Evolutionary conservation across 2,329 filamentous ascomycete species (phyloP).

Genomic region (Sporothrix brunneoviolacea): DNA sequence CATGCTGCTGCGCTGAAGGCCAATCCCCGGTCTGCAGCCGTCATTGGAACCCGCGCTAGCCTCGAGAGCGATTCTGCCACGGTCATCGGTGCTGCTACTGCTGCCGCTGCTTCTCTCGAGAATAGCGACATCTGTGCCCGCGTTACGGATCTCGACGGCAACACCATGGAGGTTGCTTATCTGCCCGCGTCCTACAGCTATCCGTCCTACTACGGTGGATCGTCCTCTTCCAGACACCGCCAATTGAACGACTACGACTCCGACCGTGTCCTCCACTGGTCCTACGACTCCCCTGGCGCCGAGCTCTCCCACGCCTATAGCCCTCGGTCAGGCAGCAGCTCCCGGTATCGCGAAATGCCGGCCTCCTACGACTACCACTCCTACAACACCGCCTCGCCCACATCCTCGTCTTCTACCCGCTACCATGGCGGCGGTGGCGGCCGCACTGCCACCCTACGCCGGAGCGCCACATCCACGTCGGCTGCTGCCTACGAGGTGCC

Average conservation of each 20-base stretch:
- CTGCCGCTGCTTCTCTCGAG: not conserved
- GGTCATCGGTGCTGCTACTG: not conserved
- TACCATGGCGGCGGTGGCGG: constrained; percentile 6
- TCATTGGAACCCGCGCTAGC: constrained; percentile 15
- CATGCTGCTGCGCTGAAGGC: constrained; percentile 63
- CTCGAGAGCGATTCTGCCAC: constrained; percentile 4
- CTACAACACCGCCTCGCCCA: constrained; percentile 14
- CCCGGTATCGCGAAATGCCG: constrained; percentile 8
- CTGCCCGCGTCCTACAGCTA: constrained; percentile 32
- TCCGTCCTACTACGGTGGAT: constrained; percentile 28
- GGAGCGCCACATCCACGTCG: constrained; percentile 12
- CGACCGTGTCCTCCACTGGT: constrained; percentile 24
- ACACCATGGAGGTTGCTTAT: constrained; percentile 74
- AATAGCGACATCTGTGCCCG: constrained; percentile 37
- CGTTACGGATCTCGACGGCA: constrained; percentile 75
- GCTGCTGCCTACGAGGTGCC: constrained; percentile 17
- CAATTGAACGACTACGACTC: constrained; percentile 27
- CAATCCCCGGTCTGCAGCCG: constrained; percentile 41
- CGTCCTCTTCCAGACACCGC: constrained; percentile 24
- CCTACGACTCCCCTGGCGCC: constrained; percentile 1
- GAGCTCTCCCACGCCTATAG: constrained; percentile 12
- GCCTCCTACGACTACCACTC: constrained; percentile 1
- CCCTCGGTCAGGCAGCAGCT: constrained; percentile 2
- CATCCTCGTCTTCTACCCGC: constrained; percentile 4
- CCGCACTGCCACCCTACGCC: constrained; percentile 11